phyloP scores from a whole-genome alignment of 129 eudicot genomes.

The Flaveria linearis region DNA sequence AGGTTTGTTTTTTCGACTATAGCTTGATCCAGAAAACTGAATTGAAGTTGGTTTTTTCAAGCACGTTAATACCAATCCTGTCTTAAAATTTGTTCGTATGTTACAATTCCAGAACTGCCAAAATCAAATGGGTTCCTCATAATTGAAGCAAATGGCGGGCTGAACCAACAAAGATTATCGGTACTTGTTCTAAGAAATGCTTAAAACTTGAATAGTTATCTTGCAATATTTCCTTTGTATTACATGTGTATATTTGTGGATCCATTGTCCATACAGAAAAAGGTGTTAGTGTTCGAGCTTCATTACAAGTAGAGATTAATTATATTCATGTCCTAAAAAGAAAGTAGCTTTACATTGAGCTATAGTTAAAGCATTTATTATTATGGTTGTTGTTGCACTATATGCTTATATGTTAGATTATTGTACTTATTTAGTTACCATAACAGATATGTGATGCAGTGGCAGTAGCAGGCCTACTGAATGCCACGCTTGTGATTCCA shows the following conservation, averaged over 20 bases:
- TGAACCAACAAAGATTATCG: constrained; percentile 96
- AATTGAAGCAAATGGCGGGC: constrained; percentile 97
- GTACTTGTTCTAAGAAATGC: constrained; percentile 45
- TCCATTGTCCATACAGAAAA: background rate
- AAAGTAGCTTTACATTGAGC: too few relatives aligned
- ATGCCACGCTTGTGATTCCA: constrained; percentile 98
- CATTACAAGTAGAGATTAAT: too few relatives aligned
- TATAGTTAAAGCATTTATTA: too few relatives aligned
- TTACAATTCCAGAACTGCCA: constrained; percentile 55
- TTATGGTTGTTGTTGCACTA: background rate
- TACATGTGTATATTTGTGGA: background rate
- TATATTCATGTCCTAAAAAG: too few relatives aligned
- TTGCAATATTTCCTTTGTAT: background rate
- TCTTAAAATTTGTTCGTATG: constrained; percentile 11
- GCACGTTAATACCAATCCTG: background rate
- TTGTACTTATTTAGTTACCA: constrained; percentile 16
- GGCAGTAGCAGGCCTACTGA: constrained; percentile 92
- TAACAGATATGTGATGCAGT: constrained; percentile 97
- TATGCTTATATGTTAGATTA: background rate
- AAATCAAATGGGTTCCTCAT: constrained; percentile 88
- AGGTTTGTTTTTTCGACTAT: constrained; percentile 53
- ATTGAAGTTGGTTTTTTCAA: background rate
- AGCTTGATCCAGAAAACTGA: constrained; percentile 7
- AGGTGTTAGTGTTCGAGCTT: too few relatives aligned
- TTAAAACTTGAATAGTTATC: background rate